phyloP scores from a whole-genome alignment of 495 filamentous ascomycete species.

The Neurospora pannonica region DNA sequence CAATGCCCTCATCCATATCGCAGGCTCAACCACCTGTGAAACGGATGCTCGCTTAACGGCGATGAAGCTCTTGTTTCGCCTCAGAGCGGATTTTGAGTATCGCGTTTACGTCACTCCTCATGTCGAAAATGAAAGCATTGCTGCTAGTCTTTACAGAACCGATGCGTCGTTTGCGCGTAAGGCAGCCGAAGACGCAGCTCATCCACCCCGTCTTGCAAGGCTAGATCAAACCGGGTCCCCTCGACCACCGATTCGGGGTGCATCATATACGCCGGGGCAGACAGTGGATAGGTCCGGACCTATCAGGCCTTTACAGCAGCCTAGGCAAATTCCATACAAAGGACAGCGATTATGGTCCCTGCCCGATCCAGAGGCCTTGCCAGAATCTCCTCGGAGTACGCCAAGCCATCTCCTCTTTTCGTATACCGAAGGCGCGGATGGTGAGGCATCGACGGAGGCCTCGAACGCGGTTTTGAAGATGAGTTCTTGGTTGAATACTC shows the following conservation, averaged over 20 bases:
- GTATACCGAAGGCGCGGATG: neutral
- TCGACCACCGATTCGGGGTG: conserved; percentile 31
- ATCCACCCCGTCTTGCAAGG: conserved; percentile 29
- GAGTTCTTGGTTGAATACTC: conserved; percentile 63
- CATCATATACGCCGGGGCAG: conserved; percentile 39
- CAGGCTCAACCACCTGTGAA: conserved; percentile 41
- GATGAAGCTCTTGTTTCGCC: conserved; percentile 74
- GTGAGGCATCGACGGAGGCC: conserved; percentile 6
- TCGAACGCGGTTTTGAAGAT: conserved; percentile 47
- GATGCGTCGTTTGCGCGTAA: conserved; percentile 42
- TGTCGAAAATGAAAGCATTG: conserved; percentile 60
- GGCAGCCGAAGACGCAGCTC: conserved; percentile 39
- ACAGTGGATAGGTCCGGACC: conserved; percentile 24
- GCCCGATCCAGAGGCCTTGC: conserved; percentile 43
- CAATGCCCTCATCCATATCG: conserved; percentile 48
- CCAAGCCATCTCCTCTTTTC: conserved; percentile 37
- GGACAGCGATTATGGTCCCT: conserved; percentile 42
- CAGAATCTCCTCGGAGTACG: conserved; percentile 30
- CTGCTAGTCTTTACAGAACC: conserved; percentile 61
- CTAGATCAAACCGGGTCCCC: conserved; percentile 20
- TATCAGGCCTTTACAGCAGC: conserved; percentile 25
- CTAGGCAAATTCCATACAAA: conserved; percentile 22
- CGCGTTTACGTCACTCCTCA: conserved; percentile 56
- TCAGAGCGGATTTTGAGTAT: conserved; percentile 70
- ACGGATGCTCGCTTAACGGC: conserved; percentile 67